Conservation (phyloP, 2,329 filamentous ascomycete species). For the Coniochaeta sp. region DNA sequence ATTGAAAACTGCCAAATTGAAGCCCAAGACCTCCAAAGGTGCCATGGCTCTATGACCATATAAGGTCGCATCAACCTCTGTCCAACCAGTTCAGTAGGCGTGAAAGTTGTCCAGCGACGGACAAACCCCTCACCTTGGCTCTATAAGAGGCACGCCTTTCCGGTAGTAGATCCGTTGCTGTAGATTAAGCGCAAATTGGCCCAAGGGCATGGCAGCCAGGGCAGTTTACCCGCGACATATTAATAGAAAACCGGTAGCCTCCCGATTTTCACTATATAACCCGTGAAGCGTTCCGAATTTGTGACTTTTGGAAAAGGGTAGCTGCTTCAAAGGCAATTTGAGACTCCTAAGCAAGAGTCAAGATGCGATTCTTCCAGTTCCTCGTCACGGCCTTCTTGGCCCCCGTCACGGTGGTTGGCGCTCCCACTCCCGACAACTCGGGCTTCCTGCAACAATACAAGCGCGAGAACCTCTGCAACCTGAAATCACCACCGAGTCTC, state of each 20-base stretch:
- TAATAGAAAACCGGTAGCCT: neutral
- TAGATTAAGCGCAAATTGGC: neutral
- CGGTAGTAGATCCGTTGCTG: neutral
- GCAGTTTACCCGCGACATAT: neutral
- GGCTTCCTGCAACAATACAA: conserved; percentile 8
- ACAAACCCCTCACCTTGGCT: neutral
- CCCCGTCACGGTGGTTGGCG: neutral
- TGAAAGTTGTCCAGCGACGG: neutral
- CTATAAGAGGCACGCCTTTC: neutral
- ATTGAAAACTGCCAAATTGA: too few species aligned
- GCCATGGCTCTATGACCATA: neutral
- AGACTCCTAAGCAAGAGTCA: conserved; percentile 24
- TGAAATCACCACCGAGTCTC: conserved; percentile 25
- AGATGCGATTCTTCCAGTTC: neutral
- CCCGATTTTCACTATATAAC: neutral
- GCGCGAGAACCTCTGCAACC: conserved; percentile 29
- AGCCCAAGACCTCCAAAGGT: too few species aligned
- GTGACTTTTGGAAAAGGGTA: too few species aligned
- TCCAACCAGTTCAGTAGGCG: neutral
- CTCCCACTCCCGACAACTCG: neutral
- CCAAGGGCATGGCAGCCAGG: neutral
- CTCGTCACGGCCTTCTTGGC: neutral
- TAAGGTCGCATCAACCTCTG: neutral
- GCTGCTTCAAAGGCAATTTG: too few species aligned
- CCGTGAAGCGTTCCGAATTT: neutral